Percentiles rank a stretch among this genome's conserved stretches.
Conservation (phyloP, 495 filamentous ascomycete genomes). For the Penicillium silybi region DNA sequence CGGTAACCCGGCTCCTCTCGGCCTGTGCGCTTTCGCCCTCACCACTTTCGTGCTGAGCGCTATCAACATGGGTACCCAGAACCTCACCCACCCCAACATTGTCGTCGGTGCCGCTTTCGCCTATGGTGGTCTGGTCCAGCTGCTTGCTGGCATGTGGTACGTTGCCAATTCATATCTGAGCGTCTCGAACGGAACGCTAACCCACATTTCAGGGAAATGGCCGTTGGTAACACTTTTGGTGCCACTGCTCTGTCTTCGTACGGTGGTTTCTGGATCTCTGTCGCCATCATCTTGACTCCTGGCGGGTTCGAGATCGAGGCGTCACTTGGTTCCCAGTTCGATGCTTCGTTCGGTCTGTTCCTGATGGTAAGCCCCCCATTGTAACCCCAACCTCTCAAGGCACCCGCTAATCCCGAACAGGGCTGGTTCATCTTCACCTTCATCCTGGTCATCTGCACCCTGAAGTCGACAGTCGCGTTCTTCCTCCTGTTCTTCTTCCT, state of each 20-base stretch:
- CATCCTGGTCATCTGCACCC: slow-evolving; percentile 80
- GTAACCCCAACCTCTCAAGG: not conserved
- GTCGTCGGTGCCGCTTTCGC: slow-evolving; percentile 68
- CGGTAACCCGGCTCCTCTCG: slow-evolving; percentile 83
- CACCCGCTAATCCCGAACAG: slow-evolving; percentile 22
- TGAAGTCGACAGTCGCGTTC: slow-evolving; percentile 93
- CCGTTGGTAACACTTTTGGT: slow-evolving; percentile 95
- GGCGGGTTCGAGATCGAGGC: slow-evolving; percentile 60
- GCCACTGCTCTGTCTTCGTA: slow-evolving; percentile 95
- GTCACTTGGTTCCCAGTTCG: slow-evolving; percentile 38
- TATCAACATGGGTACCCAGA: slow-evolving; percentile 71
- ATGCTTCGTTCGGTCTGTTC: slow-evolving; percentile 78
- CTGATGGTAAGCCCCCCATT: slow-evolving; percentile 55
- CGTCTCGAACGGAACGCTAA: not conserved
- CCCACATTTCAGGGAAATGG: slow-evolving; percentile 77
- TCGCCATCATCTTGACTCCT: slow-evolving; percentile 83
- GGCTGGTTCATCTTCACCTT: slow-evolving; percentile 99
- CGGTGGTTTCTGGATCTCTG: slow-evolving; percentile 95
- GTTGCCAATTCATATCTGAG: slow-evolving; percentile 30
- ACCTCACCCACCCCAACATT: slow-evolving; percentile 59
- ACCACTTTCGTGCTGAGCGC: slow-evolving; percentile 90
- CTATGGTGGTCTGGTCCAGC: slow-evolving; percentile 86
- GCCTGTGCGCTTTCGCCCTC: slow-evolving; percentile 85
- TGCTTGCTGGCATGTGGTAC: slow-evolving; percentile 97
- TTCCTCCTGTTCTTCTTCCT: slow-evolving; percentile 93